These are phyloP conservation scores for Ceratocystis harringtonii DNA, from an alignment of 2,329 filamentous ascomycete species.

Conservation along the genomic window DNA sequence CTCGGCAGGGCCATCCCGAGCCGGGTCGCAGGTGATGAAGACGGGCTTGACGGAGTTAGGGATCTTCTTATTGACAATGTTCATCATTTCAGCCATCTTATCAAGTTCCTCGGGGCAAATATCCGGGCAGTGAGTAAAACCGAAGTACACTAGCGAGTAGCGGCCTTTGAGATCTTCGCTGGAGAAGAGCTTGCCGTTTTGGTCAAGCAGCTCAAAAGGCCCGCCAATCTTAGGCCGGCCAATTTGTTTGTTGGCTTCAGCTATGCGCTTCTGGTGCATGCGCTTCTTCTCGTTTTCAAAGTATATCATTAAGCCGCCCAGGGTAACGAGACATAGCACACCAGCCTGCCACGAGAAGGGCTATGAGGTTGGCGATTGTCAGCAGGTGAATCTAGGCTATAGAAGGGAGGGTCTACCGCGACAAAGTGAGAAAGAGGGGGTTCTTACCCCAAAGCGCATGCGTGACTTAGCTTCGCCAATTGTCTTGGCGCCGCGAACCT, in stretches of 20 bases:
- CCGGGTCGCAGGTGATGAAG: constrained; percentile 93
- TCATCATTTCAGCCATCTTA: constrained; percentile 96
- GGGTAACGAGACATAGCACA: constrained; percentile 66
- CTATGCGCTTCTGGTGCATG: constrained; percentile 75
- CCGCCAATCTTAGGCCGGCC: constrained; percentile 89
- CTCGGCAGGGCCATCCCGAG: constrained; percentile 71
- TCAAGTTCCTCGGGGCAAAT: constrained; percentile 98
- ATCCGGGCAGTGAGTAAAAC: constrained; percentile 94
- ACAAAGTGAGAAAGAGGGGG: not conserved
- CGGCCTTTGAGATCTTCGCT: constrained; percentile 73
- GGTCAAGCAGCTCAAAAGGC: constrained; percentile 65
- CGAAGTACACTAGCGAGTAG: constrained; percentile 83
- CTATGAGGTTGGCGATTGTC: constrained; percentile 27
- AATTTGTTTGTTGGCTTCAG: constrained; percentile 83
- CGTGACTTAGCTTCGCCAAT: constrained; percentile 45
- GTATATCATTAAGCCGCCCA: constrained; percentile 66
- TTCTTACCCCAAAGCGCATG: constrained; percentile 39
- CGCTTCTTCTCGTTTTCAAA: constrained; percentile 88
- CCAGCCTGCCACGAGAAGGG: constrained; percentile 92
- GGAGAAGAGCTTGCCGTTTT: constrained; percentile 63
- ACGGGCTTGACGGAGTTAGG: constrained; percentile 52
- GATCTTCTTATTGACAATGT: constrained; percentile 43
- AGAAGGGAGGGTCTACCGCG: not conserved
- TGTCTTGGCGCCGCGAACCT: constrained; percentile 31
- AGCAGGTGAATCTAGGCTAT: not conserved